These are phyloP conservation scores for Pestalotiopsis sp. DNA, from an alignment of 2,329 filamentous ascomycete genomes.

Conservation along the genomic window DNA sequence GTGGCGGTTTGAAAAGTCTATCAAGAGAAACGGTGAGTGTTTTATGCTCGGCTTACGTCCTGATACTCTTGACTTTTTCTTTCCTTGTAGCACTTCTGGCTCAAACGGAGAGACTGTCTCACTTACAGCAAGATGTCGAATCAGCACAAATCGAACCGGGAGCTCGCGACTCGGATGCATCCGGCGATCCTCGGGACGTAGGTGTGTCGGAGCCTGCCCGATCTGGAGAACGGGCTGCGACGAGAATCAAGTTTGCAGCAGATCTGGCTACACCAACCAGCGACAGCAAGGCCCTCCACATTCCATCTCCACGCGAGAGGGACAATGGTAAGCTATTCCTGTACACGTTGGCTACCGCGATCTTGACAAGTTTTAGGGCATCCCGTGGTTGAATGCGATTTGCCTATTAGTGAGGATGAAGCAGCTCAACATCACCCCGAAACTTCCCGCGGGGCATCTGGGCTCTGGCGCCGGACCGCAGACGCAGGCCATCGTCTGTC, in stretches of 20 bases:
- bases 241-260: not conserved
- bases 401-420: not conserved
- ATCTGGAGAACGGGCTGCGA: not conserved
- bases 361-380: not conserved
- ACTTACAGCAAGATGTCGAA: not conserved
- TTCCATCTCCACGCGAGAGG: not conserved
- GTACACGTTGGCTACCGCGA: not conserved
- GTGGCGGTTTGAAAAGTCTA: constrained; percentile 49
- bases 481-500: not conserved
- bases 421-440: not conserved
- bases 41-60: too few relatives aligned
- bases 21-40: constrained; percentile 39
- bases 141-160: not conserved
- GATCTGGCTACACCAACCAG: not conserved
- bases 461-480: not conserved
- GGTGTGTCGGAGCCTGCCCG: not conserved
- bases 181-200: not conserved
- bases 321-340: not conserved
- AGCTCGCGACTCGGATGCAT: not conserved
- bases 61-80: not conserved
- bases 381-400: not conserved
- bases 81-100: not conserved
- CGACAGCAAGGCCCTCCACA: not conserved
- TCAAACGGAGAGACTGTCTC: not conserved
- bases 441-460: not conserved